Evolutionary conservation across 371 early-diverging fungal genomes (phyloP).

Genomic region (Coemansia sp.): DNA sequence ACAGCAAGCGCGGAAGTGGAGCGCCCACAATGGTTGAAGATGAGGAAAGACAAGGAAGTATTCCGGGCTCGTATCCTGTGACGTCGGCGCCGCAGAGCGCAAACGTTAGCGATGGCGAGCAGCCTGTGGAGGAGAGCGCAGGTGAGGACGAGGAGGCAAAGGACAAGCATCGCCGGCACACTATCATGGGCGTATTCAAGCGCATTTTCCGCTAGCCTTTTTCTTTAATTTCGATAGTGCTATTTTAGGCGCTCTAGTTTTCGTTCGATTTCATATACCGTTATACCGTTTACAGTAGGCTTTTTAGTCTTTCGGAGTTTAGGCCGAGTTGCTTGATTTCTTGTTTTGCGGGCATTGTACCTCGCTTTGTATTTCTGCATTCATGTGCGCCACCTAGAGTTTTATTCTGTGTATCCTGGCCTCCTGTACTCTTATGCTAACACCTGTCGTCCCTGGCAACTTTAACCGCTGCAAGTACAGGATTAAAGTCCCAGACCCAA

Average conservation of each 20-base stretch:
- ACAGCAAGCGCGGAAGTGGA: slow-evolving; percentile 35
- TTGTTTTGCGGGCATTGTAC: too few species aligned
- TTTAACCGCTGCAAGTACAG: slow-evolving; percentile 30
- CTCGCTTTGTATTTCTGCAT: too few species aligned
- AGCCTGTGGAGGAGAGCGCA: slow-evolving; percentile 18
- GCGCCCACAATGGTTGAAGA: slow-evolving; percentile 15
- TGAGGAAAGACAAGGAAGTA: slow-evolving; percentile 18
- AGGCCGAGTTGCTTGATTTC: too few species aligned
- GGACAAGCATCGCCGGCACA: slow-evolving; percentile 44
- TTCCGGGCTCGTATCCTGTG: slow-evolving; percentile 45
- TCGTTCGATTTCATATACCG: background rate
- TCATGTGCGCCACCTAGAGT: background rate
- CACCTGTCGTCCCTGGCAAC: slow-evolving; percentile 6
- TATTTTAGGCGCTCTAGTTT: background rate
- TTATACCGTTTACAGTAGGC: background rate
- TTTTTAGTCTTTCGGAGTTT: too few species aligned
- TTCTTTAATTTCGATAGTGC: background rate
- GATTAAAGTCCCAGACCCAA: background rate
- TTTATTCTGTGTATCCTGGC: background rate
- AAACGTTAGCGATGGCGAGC: slow-evolving; percentile 3
- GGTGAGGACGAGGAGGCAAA: slow-evolving; percentile 24
- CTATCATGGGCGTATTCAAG: slow-evolving; percentile 47
- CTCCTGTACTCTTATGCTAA: slow-evolving; percentile 7
- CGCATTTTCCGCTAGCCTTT: slow-evolving; percentile 41
- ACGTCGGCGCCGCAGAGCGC: slow-evolving; percentile 11